These are phyloP conservation scores for Thermothelomyces thermophilus DNA, from an alignment of 2,329 filamentous ascomycete genomes.

Conservation along the genomic window DNA sequence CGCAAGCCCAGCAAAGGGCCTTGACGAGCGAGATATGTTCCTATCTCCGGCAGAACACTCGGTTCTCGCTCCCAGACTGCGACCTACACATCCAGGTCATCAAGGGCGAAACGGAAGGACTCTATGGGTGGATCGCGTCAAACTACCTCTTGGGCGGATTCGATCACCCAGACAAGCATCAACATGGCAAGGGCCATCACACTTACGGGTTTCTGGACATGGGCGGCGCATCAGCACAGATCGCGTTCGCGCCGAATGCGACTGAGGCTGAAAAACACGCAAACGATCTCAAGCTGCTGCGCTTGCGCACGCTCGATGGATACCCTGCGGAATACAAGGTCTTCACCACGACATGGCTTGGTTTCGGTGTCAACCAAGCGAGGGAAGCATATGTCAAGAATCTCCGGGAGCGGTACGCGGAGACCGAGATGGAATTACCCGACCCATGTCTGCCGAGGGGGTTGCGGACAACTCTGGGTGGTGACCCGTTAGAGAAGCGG, in stretches of 20 bases:
- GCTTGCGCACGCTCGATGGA: conserved; percentile 78
- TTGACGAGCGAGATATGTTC: conserved; percentile 74
- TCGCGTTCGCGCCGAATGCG: conserved; percentile 89
- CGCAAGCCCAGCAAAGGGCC: conserved; percentile 61
- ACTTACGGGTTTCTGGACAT: conserved; percentile 98
- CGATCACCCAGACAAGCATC: conserved; percentile 65
- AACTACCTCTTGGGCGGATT: conserved; percentile 94
- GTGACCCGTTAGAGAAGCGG: conserved; percentile 43
- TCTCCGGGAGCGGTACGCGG: conserved; percentile 56
- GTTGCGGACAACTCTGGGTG: conserved; percentile 66
- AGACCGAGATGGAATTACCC: conserved; percentile 58
- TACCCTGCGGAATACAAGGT: conserved; percentile 73
- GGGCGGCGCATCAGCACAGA: conserved; percentile 96
- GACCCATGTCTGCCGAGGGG: conserved; percentile 87
- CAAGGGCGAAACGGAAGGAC: conserved; percentile 85
- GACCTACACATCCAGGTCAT: conserved; percentile 87
- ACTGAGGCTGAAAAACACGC: conserved; percentile 88
- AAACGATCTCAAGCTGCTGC: conserved; percentile 78
- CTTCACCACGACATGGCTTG: conserved; percentile 94
- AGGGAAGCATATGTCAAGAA: conserved; percentile 75
- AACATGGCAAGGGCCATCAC: conserved; percentile 80
- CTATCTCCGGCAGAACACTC: conserved; percentile 69
- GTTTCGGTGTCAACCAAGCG: conserved; percentile 94
- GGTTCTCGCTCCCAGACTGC: conserved; percentile 87
- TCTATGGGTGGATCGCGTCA: conserved; percentile 96